Evolutionary conservation across 352 stramenopile genomes (phyloP).

Genomic region (Globisporangium splendens): DNA sequence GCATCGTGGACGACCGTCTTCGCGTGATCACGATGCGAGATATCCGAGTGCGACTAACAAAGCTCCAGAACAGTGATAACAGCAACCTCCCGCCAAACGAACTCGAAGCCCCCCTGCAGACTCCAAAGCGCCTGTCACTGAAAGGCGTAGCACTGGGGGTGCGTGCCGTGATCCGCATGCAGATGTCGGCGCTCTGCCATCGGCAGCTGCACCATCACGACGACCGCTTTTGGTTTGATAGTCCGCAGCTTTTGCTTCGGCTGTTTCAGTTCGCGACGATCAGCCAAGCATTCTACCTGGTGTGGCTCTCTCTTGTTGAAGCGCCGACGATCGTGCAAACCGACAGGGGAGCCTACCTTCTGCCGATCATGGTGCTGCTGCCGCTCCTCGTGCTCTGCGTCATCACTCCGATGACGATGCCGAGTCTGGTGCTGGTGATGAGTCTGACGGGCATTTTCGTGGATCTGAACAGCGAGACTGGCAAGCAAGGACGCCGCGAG

Average conservation of each 20-base stretch:
- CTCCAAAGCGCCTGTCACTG: slow-evolving; percentile 28
- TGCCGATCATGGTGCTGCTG: slow-evolving; percentile 61
- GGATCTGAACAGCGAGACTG: slow-evolving; percentile 52
- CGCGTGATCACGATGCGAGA: slow-evolving; percentile 65
- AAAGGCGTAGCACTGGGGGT: slow-evolving; percentile 60
- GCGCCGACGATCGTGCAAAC: slow-evolving; percentile 34
- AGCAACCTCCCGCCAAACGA: not conserved
- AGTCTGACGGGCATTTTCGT: slow-evolving; percentile 85
- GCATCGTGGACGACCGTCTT: slow-evolving; percentile 81
- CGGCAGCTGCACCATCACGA: slow-evolving; percentile 80
- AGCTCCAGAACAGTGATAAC: slow-evolving; percentile 12
- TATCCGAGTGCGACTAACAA: slow-evolving; percentile 42
- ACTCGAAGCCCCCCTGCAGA: slow-evolving; percentile 5
- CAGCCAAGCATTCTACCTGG: slow-evolving; percentile 82
- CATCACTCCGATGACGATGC: slow-evolving; percentile 85
- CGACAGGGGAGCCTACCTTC: slow-evolving; percentile 24
- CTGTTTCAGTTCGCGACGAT: slow-evolving; percentile 87
- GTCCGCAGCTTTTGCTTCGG: slow-evolving; percentile 60
- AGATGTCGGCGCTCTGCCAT: slow-evolving; percentile 86
- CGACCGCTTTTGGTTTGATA: slow-evolving; percentile 82
- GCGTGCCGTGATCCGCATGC: slow-evolving; percentile 75
- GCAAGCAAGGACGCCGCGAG: slow-evolving; percentile 12
- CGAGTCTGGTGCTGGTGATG: slow-evolving; percentile 84
- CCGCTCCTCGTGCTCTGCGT: slow-evolving; percentile 65
- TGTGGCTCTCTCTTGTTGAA: slow-evolving; percentile 82